phyloP scores from a whole-genome alignment of 139 green algal genomes.

The Coelastrella sp. region DNA sequence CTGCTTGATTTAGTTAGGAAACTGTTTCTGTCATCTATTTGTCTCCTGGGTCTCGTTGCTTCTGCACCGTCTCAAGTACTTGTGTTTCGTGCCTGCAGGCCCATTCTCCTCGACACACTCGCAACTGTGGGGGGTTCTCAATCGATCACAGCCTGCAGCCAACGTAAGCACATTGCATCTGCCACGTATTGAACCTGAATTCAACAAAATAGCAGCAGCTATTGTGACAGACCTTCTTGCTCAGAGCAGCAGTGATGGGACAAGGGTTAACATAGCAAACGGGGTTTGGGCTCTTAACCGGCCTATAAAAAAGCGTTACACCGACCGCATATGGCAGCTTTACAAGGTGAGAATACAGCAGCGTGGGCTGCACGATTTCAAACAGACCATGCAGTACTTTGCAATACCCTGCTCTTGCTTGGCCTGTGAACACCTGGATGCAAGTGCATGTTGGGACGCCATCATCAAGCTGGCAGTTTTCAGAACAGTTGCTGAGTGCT shows the following conservation, averaged over 20 bases:
- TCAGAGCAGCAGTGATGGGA: slow-evolving; percentile 9
- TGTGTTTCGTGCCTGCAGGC: slow-evolving; percentile 2
- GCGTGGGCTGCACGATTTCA: not conserved
- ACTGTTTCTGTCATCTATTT: no score
- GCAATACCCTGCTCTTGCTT: not conserved
- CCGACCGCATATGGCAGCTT: not conserved
- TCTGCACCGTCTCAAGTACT: no score
- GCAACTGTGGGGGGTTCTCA: not conserved
- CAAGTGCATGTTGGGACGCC: no score
- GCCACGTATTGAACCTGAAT: not conserved
- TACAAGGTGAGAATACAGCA: not conserved
- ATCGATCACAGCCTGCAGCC: not conserved
- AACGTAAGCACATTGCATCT: not conserved
- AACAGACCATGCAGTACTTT: no score
- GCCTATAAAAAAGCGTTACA: not conserved
- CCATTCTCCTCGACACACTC: not conserved
- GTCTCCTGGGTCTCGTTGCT: no score
- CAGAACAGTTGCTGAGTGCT: no score
- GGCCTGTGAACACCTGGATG: not conserved
- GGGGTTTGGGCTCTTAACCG: not conserved
- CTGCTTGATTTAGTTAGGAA: no score
- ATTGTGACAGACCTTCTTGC: not conserved
- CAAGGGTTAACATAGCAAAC: not conserved
- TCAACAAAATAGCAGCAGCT: slow-evolving; percentile 21
- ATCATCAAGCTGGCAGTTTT: no score